phyloP scores from a whole-genome alignment of 495 filamentous ascomycete genomes.

The Viridothelium virens region DNA sequence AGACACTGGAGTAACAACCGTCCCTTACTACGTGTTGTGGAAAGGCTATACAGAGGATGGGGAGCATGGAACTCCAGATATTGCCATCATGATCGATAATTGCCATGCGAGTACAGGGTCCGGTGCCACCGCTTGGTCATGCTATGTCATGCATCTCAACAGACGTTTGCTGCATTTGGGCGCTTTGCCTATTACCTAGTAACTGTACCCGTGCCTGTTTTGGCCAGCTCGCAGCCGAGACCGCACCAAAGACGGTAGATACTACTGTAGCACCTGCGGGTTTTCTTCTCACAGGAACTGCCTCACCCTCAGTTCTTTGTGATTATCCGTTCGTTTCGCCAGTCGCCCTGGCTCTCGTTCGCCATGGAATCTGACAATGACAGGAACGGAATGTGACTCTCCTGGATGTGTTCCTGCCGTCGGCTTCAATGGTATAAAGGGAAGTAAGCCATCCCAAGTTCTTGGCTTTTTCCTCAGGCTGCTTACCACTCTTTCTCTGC shows the following conservation, averaged over 20 bases:
- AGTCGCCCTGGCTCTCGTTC: background rate
- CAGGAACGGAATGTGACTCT: background rate
- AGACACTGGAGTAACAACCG: too few relatives aligned
- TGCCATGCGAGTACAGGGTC: background rate
- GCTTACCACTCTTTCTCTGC: background rate
- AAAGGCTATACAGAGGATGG: too few relatives aligned
- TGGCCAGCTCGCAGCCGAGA: background rate
- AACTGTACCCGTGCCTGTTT: background rate
- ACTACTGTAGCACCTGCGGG: background rate
- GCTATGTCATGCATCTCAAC: background rate
- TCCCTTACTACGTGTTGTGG: too few relatives aligned
- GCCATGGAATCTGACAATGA: background rate
- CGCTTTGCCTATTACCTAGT: background rate
- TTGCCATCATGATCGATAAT: too few relatives aligned
- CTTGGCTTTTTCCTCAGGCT: slow-evolving; percentile 9
- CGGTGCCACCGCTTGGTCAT: background rate
- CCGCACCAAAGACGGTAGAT: background rate
- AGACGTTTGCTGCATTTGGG: too few relatives aligned
- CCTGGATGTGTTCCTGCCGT: background rate
- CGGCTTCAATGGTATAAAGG: slow-evolving; percentile 1
- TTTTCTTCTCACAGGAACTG: slow-evolving; percentile 9
- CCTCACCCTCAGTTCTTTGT: background rate
- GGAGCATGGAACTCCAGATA: too few relatives aligned
- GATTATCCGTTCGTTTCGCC: slow-evolving; percentile 7
- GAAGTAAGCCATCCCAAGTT: background rate